phyloP scores from a whole-genome alignment of 805 yeast species.

The Blastobotrys mokoenaii region DNA sequence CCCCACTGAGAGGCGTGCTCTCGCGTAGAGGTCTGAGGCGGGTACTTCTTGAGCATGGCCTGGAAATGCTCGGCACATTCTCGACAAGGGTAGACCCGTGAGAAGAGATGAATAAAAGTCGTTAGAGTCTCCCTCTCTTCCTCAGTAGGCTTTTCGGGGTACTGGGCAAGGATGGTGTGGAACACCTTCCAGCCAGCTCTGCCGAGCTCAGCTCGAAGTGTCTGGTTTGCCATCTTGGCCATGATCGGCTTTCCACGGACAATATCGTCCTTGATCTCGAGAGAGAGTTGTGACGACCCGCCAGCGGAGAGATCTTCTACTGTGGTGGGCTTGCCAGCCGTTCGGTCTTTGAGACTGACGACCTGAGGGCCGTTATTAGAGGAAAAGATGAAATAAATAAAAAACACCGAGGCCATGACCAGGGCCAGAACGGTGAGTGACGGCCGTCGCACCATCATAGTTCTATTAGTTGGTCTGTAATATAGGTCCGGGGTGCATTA shows the following conservation, averaged over 20 bases:
- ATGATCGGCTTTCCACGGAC: conserved; percentile 48
- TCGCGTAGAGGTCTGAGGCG: conserved; percentile 76
- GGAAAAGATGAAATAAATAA: conserved; percentile 7
- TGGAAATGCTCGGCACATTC: conserved; percentile 93
- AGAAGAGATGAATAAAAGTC: conserved; percentile 63
- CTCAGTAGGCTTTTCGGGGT: conserved; percentile 70
- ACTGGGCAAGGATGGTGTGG: conserved; percentile 87
- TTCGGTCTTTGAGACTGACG: neutral
- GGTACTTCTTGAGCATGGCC: conserved; percentile 55
- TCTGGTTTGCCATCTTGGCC: conserved; percentile 91
- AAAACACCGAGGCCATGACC: conserved; percentile 6
- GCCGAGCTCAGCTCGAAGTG: conserved; percentile 73
- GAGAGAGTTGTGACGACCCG: neutral
- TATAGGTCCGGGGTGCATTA: neutral
- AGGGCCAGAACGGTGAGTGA: conserved; percentile 11
- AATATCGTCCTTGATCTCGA: conserved; percentile 1
- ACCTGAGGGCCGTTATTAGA: conserved; percentile 2
- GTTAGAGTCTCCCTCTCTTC: conserved; percentile 56
- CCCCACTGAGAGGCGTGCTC: conserved; percentile 93
- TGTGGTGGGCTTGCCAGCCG: conserved; percentile 4
- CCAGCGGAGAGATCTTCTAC: conserved; percentile 8
- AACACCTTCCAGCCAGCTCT: conserved; percentile 86
- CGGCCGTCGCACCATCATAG: conserved; percentile 11
- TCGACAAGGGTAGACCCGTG: conserved; percentile 83
- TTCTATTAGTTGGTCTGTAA: neutral